Base-by-base conservation (phyloP, 768 basidiomycete genomes). In the Auriscalpium vulgare region DNA sequence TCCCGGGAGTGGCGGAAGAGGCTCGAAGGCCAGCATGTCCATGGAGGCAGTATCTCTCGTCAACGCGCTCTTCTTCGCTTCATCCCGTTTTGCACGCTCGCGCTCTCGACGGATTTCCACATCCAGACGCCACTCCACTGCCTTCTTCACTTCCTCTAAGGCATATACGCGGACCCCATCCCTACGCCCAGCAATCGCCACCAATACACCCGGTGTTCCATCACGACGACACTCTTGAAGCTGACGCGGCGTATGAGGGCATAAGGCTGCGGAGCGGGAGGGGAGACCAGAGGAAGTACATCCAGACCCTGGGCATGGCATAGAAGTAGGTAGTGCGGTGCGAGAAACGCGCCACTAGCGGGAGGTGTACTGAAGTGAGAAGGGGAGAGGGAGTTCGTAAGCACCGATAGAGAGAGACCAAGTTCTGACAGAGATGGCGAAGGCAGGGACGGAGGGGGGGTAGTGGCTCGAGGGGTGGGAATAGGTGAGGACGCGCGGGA, bases 121-220 rank as follows among this genome's bases (percentile, higher is more conserved):
- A 8, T 93, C 91, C 59, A 92, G 82, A 16, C 91, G 79, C 90
- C 89, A 92, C 68, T 93, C 91, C 7, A 93, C 84, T 3, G 85
- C 87, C 65, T 85, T 88, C 68, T 84, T 88, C 11, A 93, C 81
- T 64, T 93, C 91, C 56, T 92, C 90, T 14, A 93, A 74, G 16
- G 91, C 91, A 68, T 93, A 93, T 16, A 93, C 91, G 37, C 91
- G 80, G 46, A 93, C 90, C 3, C 91, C 90, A 59, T 92, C 89
- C 62, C 91, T 74, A 59, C 91, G 75, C 9, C 91, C 91, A 14
- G 91, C 91, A 59, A 93, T 91, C 11, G 91, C 90, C 9, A 93
- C 91, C n/a, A 93, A 72, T 0, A 93, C 89, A 8, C 90, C 35
- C 91, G 85, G 64, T 92, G 88, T 63, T 93, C 91, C 91, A 93